A percentile compares a stretch with the other conserved stretches of the same genome.
Evolutionary conservation across 2,329 filamentous ascomycete genomes (phyloP).

Genomic region (Phyllosticta citribraziliensis): DNA sequence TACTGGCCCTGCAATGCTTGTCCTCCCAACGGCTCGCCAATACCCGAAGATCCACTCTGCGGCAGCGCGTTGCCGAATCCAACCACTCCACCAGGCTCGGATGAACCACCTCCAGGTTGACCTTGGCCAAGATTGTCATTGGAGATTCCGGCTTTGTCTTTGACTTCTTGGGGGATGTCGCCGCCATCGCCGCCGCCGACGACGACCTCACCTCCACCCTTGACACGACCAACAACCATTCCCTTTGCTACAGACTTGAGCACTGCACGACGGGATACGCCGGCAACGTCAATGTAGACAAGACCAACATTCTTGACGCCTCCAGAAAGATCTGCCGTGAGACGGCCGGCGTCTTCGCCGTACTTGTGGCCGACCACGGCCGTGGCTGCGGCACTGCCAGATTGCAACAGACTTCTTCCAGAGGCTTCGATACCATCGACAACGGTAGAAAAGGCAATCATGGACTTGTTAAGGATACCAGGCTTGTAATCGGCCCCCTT

Average conservation of each 20-base stretch:
- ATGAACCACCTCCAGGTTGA: constrained; percentile 15
- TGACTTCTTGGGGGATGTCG: constrained; percentile 29
- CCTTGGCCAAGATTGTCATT: constrained; percentile 23
- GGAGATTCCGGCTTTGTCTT: constrained; percentile 21
- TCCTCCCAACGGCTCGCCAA: constrained; percentile 24
- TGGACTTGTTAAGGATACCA: constrained; percentile 83
- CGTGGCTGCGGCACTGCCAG: constrained; percentile 67
- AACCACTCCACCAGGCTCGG: constrained; percentile 20
- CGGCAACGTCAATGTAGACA: constrained; percentile 93
- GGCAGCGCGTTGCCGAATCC: constrained; percentile 28
- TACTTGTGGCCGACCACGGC: constrained; percentile 85
- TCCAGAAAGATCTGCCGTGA: constrained; percentile 66
- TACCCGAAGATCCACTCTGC: constrained; percentile 24
- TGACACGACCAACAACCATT: constrained; percentile 79
- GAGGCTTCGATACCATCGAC: constrained; percentile 89
- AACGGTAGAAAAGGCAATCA: constrained; percentile 94
- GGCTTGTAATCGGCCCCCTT: constrained; percentile 68
- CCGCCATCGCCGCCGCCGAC: constrained; percentile 58
- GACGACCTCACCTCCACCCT: constrained; percentile 62
- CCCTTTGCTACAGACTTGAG: constrained; percentile 91
- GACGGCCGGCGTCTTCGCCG: constrained; percentile 70
- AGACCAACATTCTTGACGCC: constrained; percentile 94
- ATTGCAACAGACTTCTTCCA: constrained; percentile 65
- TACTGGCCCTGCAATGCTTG: constrained; percentile 6
- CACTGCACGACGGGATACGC: constrained; percentile 79